phyloP scores from a whole-genome alignment of 148 eudicot species.

The Rheum nobile region DNA sequence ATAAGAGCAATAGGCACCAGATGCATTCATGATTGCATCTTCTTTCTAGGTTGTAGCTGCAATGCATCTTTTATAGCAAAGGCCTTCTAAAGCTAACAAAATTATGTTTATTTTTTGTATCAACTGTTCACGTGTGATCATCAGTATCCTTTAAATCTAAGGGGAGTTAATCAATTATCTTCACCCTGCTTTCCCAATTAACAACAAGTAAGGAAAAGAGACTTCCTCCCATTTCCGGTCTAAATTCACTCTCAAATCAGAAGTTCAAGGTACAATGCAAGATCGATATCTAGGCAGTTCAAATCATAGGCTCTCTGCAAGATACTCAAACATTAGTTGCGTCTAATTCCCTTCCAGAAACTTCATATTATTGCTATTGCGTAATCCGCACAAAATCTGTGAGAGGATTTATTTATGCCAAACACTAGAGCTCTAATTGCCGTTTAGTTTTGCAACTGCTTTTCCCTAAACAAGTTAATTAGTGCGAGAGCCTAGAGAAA shows the following conservation, averaged over 20 bases:
- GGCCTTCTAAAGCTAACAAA: not conserved
- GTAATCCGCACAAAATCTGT: not conserved
- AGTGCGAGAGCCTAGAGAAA: not conserved
- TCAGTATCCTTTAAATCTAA: not conserved
- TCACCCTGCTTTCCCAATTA: not conserved
- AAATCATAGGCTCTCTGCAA: not conserved
- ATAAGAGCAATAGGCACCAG: not conserved
- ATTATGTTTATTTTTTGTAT: not conserved
- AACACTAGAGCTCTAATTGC: not conserved
- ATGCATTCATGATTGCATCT: not conserved
- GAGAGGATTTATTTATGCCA: not conserved
- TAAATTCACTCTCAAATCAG: not conserved
- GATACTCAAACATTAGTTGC: not conserved
- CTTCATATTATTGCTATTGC: not conserved
- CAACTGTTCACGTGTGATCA: not conserved
- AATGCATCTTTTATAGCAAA: not conserved
- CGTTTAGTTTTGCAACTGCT: not conserved
- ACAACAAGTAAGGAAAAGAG: not conserved
- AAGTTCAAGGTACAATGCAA: not conserved
- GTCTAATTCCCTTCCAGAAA: not conserved
- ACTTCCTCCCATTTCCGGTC: not conserved
- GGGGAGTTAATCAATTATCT: not conserved
- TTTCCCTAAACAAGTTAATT: not conserved
- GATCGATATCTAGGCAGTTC: not conserved
- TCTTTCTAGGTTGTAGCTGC: not conserved